phyloP scores from a whole-genome alignment of 1,139 yeast species.

The Wickerhamomyces sp. region DNA sequence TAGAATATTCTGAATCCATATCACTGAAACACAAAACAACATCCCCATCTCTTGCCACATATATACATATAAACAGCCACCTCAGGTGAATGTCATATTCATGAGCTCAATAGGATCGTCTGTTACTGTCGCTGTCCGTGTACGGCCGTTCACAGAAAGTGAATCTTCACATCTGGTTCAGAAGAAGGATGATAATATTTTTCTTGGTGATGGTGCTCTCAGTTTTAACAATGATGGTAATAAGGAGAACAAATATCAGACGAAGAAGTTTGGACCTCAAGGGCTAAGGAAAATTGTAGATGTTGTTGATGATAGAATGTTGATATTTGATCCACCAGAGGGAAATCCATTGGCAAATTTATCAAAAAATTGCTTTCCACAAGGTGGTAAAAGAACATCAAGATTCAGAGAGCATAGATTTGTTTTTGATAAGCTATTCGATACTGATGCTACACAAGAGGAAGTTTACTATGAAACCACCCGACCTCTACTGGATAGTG shows the following conservation, averaged over 20 bases:
- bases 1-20: too few relatives aligned
- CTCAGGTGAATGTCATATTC: not conserved
- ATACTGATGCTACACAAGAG: slow-evolving; percentile 55
- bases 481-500: slow-evolving; percentile 64
- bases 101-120: slow-evolving; percentile 48
- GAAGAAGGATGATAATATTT: slow-evolving; percentile 33
- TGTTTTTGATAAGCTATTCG: slow-evolving; percentile 78
- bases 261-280: slow-evolving; percentile 32
- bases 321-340: slow-evolving; percentile 85
- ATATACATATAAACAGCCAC: too few relatives aligned
- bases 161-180: slow-evolving; percentile 47
- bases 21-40: too few relatives aligned
- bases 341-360: slow-evolving; percentile 60
- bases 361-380: slow-evolving; percentile 49
- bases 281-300: slow-evolving; percentile 71
- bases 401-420: slow-evolving; percentile 73
- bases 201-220: slow-evolving; percentile 57
- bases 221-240: slow-evolving; percentile 20
- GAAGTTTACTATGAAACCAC: slow-evolving; percentile 68
- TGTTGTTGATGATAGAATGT: slow-evolving; percentile 84
- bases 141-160: slow-evolving; percentile 69
- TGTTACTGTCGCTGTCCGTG: slow-evolving; percentile 74
- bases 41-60: too few relatives aligned
- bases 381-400: slow-evolving; percentile 29
- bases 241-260: slow-evolving; percentile 18